Evolutionary conservation across 164 flowering plant species (phyloP).

Genomic region (Cinnamomum chago): DNA sequence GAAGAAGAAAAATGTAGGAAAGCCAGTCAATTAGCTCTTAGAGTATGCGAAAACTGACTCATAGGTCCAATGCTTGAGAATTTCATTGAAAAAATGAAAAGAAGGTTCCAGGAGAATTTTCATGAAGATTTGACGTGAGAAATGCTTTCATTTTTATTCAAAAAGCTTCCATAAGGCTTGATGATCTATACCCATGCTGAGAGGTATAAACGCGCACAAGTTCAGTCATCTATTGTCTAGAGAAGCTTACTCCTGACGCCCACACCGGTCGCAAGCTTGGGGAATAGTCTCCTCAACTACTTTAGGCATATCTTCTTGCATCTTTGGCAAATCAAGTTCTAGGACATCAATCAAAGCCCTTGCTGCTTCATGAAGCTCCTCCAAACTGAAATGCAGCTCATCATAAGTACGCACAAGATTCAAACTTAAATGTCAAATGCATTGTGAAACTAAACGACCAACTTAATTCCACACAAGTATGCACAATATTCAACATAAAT

Average conservation of each 20-base stretch:
- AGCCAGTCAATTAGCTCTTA: not conserved
- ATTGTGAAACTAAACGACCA: too few relatives aligned
- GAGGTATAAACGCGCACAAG: not conserved
- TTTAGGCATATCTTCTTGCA: conserved; percentile 54
- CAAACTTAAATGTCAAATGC: not conserved
- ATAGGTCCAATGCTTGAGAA: conserved; percentile 1
- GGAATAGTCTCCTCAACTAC: conserved; percentile 17
- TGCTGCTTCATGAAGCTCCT: conserved; percentile 74
- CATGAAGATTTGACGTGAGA: not conserved
- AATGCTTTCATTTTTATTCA: not conserved
- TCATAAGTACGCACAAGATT: not conserved
- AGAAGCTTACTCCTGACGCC: conserved; percentile 40
- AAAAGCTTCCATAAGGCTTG: not conserved
- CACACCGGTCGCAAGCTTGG: conserved; percentile 70
- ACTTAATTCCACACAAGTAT: not conserved
- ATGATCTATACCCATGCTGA: not conserved
- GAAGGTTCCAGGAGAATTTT: not conserved
- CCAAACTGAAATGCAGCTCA: conserved; percentile 44
- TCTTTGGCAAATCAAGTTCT: conserved; percentile 64
- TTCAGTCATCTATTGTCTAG: conserved; percentile 14
- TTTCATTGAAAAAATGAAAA: not conserved
- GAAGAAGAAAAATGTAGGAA: not conserved
- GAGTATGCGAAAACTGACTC: not conserved
- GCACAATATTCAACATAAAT: not conserved
- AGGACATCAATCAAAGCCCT: conserved; percentile 71